Base-by-base conservation (phyloP, 768 basidiomycete species). In the Sarcodon aspratus region DNA sequence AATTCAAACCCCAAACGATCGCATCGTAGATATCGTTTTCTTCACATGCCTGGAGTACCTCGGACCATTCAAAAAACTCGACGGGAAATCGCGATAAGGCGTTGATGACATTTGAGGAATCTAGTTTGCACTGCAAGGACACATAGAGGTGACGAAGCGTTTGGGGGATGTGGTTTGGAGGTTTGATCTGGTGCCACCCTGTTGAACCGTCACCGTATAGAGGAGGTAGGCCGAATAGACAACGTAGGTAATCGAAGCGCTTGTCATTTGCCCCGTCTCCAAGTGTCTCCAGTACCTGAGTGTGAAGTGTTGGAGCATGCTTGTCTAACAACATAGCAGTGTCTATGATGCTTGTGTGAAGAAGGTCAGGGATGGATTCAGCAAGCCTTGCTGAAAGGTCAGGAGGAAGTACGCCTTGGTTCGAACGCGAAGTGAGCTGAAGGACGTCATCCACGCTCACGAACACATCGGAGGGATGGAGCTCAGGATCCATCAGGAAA, bases 1-100 rank as follows among this genome's bases (percentile, higher is more conserved):
- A 72, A 55, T 91, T 74, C 43, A 81, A 65, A 2, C 80, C 72
- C 94, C 94, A 97, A 5, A 97, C 66, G 18, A 85, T 81, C 8
- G 87, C 89, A 45, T 89, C 81, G 53, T 75, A 85, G 12, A 79
- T 80, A 37, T 70, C 69, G 15, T 73, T 70, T 2, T 70, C 62
- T 63, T 93, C 85, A 62, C 90, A 94, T 8, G 77, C 74, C 5
- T 67, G 66, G 12, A 80, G 66, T 21, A 82, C 67, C 17, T 74
- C 66, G 2, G 64, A 52, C 66, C 80, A 76, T 48, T 86, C 80
- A 44, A 90, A 61, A 47, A 65, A 66, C 12, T 72, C 72, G 6
- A 59, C 50, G 0, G 80, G 78, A 48, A 85, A 65, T 46, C 64
- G 66, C 54, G 76, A 69, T 9, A 96, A 68, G 36, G 77, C 75